Base-by-base conservation (phyloP, 495 filamentous ascomycete genomes). In the Aspergillus baeticus region DNA sequence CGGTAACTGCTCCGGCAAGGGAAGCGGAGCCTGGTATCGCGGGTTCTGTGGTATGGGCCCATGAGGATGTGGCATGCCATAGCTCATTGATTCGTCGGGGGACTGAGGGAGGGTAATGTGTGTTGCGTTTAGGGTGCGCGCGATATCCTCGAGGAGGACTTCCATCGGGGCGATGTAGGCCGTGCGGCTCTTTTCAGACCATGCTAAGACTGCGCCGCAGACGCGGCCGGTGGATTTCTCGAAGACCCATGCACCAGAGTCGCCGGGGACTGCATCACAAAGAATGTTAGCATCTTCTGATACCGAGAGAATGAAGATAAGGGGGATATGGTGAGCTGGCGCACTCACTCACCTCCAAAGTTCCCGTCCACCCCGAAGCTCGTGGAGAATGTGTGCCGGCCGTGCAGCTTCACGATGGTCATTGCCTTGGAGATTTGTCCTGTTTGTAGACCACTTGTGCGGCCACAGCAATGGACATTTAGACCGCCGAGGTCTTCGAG, bases 111-210 rank as follows among this genome's bases (percentile, higher is more conserved):
- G 69, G 21, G 65, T 62, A 45, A 79, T 67, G 14, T 65, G 60
- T 13, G 66, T 69, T 26, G 77, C 76, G 18, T 73, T 81, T 6
- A 98, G 76, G 1, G 86, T 89, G 39, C 85, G 83, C 17, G 84
- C 83, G 55, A 98, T 96, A 63, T 98, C 93, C 35, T 86, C 80
- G 14, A 97, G 77, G 17, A 95, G 72, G 6, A 96, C 81, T 50
- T 98, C 89, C 93, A 98, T 98, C 3, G 93, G 93, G 54, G 89
- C 89, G 58, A 98, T 92, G 72, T 94, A 96, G 8, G 90, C 89
- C 31, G 87, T 84, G 58, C 82, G 79, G 62, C 83, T 91, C 55
- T 82, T 82, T 48, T 84, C 81, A 51, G 84, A 91, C 84, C 87
- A 95, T 8, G 93, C 93, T 10, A 97, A 77, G 13, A 98, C 89